A percentile compares a stretch with the other conserved stretches of the same genome.
Conservation (phyloP, 2,329 filamentous ascomycete species). For the Pseudogymnoascus sp. region DNA sequence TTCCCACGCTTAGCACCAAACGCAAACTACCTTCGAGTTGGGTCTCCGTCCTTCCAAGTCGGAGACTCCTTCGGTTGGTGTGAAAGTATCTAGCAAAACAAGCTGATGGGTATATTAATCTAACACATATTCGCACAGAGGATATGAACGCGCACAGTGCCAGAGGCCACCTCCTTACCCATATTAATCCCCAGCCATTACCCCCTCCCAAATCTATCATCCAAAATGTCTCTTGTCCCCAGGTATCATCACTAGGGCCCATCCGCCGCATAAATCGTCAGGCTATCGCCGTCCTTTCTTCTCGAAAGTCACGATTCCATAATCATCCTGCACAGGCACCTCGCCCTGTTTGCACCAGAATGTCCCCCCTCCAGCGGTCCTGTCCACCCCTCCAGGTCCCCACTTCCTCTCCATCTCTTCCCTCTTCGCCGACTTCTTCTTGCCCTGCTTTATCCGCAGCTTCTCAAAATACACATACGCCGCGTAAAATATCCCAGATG, state of each 20-base stretch:
- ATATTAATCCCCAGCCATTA: neutral
- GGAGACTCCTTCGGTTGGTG: neutral
- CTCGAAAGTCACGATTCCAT: neutral
- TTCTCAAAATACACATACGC: constrained; percentile 56
- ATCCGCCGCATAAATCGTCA: neutral
- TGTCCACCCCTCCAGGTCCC: neutral
- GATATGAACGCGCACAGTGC: constrained; percentile 8
- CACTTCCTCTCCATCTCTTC: constrained; percentile 42
- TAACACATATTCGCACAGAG: constrained; percentile 1
- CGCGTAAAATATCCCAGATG: constrained; percentile 44
- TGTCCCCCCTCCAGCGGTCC: neutral
- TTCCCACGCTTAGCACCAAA: constrained; percentile 7
- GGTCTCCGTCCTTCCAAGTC: neutral
- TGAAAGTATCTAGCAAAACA: constrained; percentile 8
- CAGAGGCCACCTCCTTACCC: neutral
- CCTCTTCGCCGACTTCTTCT: constrained; percentile 45
- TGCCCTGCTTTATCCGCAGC: constrained; percentile 43
- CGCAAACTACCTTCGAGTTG: neutral
- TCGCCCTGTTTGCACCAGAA: neutral
- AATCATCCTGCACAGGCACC: neutral
- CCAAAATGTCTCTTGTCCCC: neutral
- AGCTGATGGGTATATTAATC: constrained; percentile 7
- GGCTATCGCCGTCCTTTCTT: neutral
- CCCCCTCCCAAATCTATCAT: neutral
- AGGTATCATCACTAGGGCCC: neutral